Base-by-base conservation (phyloP, 768 basidiomycete genomes). In the Russula vinacea region DNA sequence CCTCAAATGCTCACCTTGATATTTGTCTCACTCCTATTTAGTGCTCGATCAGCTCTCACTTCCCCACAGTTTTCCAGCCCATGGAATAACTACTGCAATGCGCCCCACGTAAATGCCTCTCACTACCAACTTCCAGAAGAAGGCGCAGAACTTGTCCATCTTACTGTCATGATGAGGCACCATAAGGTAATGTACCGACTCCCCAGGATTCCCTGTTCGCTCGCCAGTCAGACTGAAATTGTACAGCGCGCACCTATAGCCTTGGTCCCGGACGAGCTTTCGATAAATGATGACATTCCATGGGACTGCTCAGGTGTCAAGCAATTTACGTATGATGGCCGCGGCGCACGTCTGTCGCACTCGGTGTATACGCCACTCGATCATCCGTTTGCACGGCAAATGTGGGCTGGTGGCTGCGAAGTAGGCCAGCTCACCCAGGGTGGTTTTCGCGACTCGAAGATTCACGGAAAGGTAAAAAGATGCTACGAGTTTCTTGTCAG, bases 21-120 rank as follows among this genome's bases (percentile, higher is more conserved):
- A 5, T 22, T 33, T 14, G 10, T 56, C 22, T 14, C 33, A 8
- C 22, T 62, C 22, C 45, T 62, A 6, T 45, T 62, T 22, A 22
- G 54, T 14, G 35, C 10, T 9, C 55, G 13, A 22, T 37, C 37
- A 29, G 45, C 39, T 19, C 6, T 56, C 24, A 17, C 61, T 49
- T 19, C 37, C 33, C 29, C n/a, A 6, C 22, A 78, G 11, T 58
- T 61, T 1, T 24, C 66, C 55, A 64, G 73, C 9, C 75, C 78
- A 0, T 79, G 78, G 78, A 74, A 79, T 71, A 79, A 79, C 58
- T 81, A 81, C 62, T 81, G 80, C 70, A 81, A 81, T 51, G 81
- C 81, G 0, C 78, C 80, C 0, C 80, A 79, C 56, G 77, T 80
- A 62, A 78, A 76, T 60, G 67, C 70, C 4, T 70, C 69, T 51